A percentile compares a stretch with the other conserved stretches of the same genome.
These are phyloP conservation scores for Zygnema circumcarinatum DNA, from an alignment of 139 green algal species.

Conservation along the genomic window DNA sequence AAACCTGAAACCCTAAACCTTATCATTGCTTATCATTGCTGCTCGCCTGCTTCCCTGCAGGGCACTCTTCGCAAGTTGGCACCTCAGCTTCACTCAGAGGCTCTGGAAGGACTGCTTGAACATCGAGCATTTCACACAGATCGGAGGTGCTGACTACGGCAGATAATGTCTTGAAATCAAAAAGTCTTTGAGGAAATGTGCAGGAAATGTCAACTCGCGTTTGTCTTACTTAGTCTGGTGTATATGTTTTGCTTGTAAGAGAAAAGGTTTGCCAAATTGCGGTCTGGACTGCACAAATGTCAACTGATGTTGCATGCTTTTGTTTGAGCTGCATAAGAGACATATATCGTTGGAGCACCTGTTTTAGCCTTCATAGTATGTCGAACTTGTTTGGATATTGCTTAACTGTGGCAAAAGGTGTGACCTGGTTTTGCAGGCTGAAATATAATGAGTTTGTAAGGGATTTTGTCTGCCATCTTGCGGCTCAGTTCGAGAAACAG, in stretches of 20 bases:
- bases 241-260: background rate
- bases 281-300: background rate
- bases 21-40: background rate
- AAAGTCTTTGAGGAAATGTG: no score
- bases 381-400: background rate
- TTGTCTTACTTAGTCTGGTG: background rate
- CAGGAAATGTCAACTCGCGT: no score
- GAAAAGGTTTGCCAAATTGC: background rate
- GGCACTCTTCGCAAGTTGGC: background rate
- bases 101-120: background rate
- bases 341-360: background rate
- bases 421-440: background rate
- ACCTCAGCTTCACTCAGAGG: background rate
- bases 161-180: no score
- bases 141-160: background rate
- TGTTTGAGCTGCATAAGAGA: background rate
- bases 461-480: background rate
- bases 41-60: background rate
- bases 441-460: constrained; percentile 11
- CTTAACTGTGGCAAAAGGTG: background rate
- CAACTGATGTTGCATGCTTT: background rate
- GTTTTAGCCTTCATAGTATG: background rate
- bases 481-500: background rate
- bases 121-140: background rate
- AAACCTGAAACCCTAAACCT: background rate